Evolutionary conservation across 2,329 filamentous ascomycete species (phyloP), one percentile per base, ranked within the genome.

Genomic region (Fusarium coffeatum): DNA sequence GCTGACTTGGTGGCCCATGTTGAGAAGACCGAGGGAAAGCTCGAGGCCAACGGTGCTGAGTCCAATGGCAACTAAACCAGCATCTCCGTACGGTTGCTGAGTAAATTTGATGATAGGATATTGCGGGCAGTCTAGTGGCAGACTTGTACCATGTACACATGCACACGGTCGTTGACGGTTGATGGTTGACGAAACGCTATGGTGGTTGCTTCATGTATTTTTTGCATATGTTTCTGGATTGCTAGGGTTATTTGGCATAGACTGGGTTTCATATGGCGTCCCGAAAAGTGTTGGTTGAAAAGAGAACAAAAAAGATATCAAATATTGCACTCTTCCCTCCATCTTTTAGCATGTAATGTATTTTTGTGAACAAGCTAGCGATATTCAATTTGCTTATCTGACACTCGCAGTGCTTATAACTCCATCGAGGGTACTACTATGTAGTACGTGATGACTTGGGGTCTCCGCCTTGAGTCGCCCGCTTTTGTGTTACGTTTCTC

Each of bases 1-100:
- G 94, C 95, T 78, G 94, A 95, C 81, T 81, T 99, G 81, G 91
- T 95, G 28, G 85, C 84, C 60, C 92, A 97, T 79, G 83, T 97
- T 62, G 91, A 96, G 80, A 90, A 89, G 84, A 90, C 85, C 41
- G 90, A 94, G 82, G 90, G 90, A 40, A 88, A 87, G 79, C 77
- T 86, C 15, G 78, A 78, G 51, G 67, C 80, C 25, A 87, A 86
- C 23, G 69, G 69, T 20, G 46, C 64, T 20, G 56, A 66, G 32
- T 40, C 55, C 30, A 71, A 71, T 28, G 73, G 65, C 18, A 74
- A 45, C 55, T 73, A 32, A 78, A 53, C n/a, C 13, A 13, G 12
- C 6, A 32, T 40, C 15, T 22, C 7, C 20, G 20, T 51, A 28
- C 25, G 13, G n/a, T 20, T 40, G 11, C 46, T 41, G 23, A 48